phyloP scores from a whole-genome alignment of 345 rosid genomes.

The Erysimum cheiranthoides region DNA sequence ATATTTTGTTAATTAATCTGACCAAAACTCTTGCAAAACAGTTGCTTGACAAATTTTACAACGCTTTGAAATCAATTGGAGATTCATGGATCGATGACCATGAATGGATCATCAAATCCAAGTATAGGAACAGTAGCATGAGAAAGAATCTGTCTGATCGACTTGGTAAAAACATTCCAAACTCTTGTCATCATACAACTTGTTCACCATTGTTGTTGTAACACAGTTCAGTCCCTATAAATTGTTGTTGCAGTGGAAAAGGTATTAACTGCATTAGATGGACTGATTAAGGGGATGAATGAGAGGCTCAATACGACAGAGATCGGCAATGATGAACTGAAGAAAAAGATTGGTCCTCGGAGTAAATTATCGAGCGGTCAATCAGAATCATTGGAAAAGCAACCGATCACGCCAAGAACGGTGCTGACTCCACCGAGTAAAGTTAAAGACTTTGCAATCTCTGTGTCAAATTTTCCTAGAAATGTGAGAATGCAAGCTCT shows the following conservation, averaged over 20 bases:
- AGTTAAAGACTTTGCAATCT: slow-evolving; percentile 29
- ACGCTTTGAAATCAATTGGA: slow-evolving; percentile 62
- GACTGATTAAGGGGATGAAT: slow-evolving; percentile 53
- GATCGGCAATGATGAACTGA: slow-evolving; percentile 42
- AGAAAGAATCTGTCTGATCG: slow-evolving; percentile 51
- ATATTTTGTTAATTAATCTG: neutral
- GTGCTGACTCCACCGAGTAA: slow-evolving; percentile 40
- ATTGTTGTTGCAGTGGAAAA: slow-evolving; percentile 55
- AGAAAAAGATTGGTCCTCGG: slow-evolving; percentile 29
- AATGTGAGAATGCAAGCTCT: slow-evolving; percentile 57
- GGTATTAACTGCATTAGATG: slow-evolving; percentile 59
- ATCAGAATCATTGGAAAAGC: slow-evolving; percentile 35
- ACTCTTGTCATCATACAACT: neutral
- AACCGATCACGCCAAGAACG: slow-evolving; percentile 46
- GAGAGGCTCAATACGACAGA: slow-evolving; percentile 63
- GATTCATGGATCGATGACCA: slow-evolving; percentile 66
- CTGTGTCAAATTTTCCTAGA: slow-evolving; percentile 43
- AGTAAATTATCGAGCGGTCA: slow-evolving; percentile 12
- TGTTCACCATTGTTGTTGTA: neutral
- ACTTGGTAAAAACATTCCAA: slow-evolving; percentile 46
- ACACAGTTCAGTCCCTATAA: neutral
- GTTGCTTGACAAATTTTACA: slow-evolving; percentile 58
- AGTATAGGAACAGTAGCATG: slow-evolving; percentile 41
- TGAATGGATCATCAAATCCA: slow-evolving; percentile 57
- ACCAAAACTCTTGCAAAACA: slow-evolving; percentile 36